Evolutionary conservation across 2,329 filamentous ascomycete species (phyloP).

Genomic region (Colletotrichum tropicicola): DNA sequence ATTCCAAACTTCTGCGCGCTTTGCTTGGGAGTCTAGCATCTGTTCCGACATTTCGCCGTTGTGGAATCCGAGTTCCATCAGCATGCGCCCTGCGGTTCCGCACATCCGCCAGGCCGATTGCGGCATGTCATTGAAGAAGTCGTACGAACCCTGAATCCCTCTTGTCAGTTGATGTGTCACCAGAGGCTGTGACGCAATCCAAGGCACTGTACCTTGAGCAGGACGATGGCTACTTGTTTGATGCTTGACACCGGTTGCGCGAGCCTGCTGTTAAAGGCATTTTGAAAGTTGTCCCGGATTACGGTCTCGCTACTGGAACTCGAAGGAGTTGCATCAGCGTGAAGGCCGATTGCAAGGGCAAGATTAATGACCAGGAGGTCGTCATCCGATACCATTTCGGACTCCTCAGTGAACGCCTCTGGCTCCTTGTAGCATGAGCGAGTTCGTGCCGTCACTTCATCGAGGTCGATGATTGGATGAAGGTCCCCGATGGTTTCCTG

Average conservation of each 20-base stretch:
- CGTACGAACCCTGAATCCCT: slow-evolving; percentile 29
- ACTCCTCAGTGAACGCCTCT: background rate
- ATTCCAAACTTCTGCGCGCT: slow-evolving; percentile 4
- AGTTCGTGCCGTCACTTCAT: background rate
- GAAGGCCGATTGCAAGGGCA: slow-evolving; percentile 22
- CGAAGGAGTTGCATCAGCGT: slow-evolving; percentile 14
- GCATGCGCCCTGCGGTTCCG: slow-evolving; percentile 35
- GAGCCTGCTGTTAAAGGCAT: background rate
- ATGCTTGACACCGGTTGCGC: background rate
- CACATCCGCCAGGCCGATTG: slow-evolving; percentile 39
- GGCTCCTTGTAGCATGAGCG: background rate
- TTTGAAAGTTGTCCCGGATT: background rate
- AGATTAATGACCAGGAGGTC: slow-evolving; percentile 26
- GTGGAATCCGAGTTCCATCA: slow-evolving; percentile 40
- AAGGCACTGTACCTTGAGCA: background rate
- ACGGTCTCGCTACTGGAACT: background rate
- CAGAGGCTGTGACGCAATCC: too few species aligned
- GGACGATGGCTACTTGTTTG: background rate
- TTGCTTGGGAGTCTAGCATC: slow-evolving; percentile 3
- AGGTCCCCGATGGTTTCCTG: background rate
- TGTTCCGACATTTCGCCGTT: slow-evolving; percentile 36
- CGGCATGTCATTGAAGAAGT: slow-evolving; percentile 36
- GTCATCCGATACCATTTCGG: slow-evolving; percentile 9
- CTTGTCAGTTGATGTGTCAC: background rate
- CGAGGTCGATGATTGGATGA: background rate